phyloP scores from a whole-genome alignment of 371 early-diverging fungal species.

The Mucor lusitanicus region DNA sequence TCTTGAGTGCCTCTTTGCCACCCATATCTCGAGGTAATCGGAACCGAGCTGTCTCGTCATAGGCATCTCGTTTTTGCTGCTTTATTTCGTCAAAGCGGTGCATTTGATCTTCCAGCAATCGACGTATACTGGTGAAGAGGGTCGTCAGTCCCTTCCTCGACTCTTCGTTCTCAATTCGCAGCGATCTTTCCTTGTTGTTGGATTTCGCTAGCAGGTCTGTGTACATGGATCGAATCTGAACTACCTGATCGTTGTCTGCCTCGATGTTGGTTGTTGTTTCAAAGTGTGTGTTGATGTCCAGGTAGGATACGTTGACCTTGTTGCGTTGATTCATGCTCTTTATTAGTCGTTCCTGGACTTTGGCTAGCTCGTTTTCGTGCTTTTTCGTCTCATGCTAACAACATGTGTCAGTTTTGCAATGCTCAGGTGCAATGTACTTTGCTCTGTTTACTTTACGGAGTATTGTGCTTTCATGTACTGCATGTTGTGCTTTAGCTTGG shows the following conservation, averaged over 20 bases:
- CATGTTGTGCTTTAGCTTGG: slow-evolving; percentile 43
- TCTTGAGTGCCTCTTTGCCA: slow-evolving; percentile 29
- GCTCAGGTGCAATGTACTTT: too few species aligned
- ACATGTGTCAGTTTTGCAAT: background rate
- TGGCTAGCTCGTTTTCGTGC: slow-evolving; percentile 44
- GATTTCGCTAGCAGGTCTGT: slow-evolving; percentile 29
- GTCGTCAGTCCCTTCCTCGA: slow-evolving; percentile 24
- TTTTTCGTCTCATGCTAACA: slow-evolving; percentile 43
- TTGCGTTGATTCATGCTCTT: slow-evolving; percentile 40
- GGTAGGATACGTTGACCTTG: slow-evolving; percentile 26
- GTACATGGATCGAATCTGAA: slow-evolving; percentile 31
- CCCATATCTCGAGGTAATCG: slow-evolving; percentile 36
- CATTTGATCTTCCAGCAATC: slow-evolving; percentile 29
- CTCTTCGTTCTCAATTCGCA: slow-evolving; percentile 29
- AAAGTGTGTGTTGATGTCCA: slow-evolving; percentile 29
- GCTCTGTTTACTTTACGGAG: slow-evolving; percentile 28
- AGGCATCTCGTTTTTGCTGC: background rate
- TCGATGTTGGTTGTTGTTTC: slow-evolving; percentile 15
- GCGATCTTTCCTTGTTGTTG: slow-evolving; percentile 27
- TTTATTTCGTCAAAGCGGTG: slow-evolving; percentile 13
- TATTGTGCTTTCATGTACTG: slow-evolving; percentile 51
- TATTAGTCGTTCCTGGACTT: slow-evolving; percentile 37
- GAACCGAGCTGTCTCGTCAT: slow-evolving; percentile 23
- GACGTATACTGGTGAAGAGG: slow-evolving; percentile 27
- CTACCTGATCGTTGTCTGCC: slow-evolving; percentile 14